phyloP scores from a whole-genome alignment of 805 yeast genomes.

The Cephaloascus fragrans region DNA sequence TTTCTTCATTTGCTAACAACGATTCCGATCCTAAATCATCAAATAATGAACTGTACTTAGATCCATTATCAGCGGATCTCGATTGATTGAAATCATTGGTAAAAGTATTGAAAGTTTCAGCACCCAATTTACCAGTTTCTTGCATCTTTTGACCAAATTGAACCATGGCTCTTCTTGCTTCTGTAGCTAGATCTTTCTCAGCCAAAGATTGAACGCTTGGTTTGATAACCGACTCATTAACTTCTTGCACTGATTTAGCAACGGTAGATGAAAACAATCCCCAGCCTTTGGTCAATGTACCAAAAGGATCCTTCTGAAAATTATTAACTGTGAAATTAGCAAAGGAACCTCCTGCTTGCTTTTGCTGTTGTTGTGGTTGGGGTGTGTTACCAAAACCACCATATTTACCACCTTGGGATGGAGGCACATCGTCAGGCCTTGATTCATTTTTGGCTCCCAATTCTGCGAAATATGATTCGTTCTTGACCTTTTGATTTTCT shows the following conservation, averaged over 20 bases:
- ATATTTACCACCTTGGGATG: constrained; percentile 90
- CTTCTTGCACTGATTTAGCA: constrained; percentile 73
- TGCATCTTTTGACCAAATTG: constrained; percentile 94
- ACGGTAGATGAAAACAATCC: constrained; percentile 83
- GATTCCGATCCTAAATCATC: constrained; percentile 39
- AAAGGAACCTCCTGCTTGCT: constrained; percentile 31
- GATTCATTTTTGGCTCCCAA: constrained; percentile 64
- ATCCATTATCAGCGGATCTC: constrained; percentile 20
- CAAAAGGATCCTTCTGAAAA: constrained; percentile 76
- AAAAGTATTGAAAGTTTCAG: constrained; percentile 52
- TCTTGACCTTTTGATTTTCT: constrained; percentile 39
- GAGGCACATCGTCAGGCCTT: constrained; percentile 75
- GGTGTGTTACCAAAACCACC: constrained; percentile 88
- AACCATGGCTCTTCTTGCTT: constrained; percentile 87
- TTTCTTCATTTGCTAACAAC: constrained; percentile 11
- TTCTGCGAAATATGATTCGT: constrained; percentile 74
- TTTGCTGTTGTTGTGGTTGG: constrained; percentile 27
- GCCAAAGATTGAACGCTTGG: constrained; percentile 79
- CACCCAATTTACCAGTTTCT: constrained; percentile 73
- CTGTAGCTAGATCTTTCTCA: constrained; percentile 69
- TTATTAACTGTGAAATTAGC: constrained; percentile 56
- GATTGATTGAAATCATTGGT: constrained; percentile 32
- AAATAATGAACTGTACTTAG: constrained; percentile 43
- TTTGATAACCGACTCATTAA: constrained; percentile 79
- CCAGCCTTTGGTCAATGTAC: constrained; percentile 92